A percentile compares a stretch with the other conserved stretches of the same genome.
Evolutionary conservation across 768 basidiomycete genomes (phyloP).

Genomic region (Pleurotus tuoliensis): DNA sequence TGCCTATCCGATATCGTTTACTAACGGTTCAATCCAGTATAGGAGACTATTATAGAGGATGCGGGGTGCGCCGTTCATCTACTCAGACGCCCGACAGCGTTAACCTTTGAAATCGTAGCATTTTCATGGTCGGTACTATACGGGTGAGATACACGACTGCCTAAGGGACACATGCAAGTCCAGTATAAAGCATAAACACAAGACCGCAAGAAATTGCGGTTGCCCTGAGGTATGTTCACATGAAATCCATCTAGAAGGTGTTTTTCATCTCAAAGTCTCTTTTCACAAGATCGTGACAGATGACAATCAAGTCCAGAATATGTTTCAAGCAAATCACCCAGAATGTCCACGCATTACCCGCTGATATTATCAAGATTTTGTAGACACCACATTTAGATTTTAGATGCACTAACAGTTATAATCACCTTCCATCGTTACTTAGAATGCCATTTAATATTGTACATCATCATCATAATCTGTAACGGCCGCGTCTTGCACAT

Average conservation of each 20-base stretch:
- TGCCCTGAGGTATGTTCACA: conserved; percentile 33
- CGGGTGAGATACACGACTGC: conserved; percentile 41
- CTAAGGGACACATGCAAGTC: conserved; percentile 32
- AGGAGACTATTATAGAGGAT: conserved; percentile 48
- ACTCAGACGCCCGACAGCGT: conserved; percentile 5
- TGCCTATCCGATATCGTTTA: neutral
- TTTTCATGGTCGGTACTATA: conserved; percentile 46
- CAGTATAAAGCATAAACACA: conserved; percentile 39
- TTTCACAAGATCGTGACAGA: conserved; percentile 33
- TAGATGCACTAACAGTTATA: neutral
- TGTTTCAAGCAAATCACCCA: conserved; percentile 40
- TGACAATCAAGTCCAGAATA: conserved; percentile 40
- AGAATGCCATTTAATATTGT: neutral
- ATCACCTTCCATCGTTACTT: neutral
- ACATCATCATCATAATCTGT: neutral
- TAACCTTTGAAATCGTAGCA: conserved; percentile 25
- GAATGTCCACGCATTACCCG: conserved; percentile 36
- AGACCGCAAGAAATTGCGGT: conserved; percentile 35
- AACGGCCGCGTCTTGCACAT: neutral
- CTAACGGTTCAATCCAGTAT: conserved; percentile 24
- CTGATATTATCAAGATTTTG: conserved; percentile 14
- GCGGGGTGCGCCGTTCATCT: conserved; percentile 32
- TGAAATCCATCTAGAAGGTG: neutral
- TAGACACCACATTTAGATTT: neutral
- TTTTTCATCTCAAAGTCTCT: no score